These are phyloP conservation scores for Coemansia sp. DNA, from an alignment of 192 early-diverging fungal species.

Conservation along the genomic window DNA sequence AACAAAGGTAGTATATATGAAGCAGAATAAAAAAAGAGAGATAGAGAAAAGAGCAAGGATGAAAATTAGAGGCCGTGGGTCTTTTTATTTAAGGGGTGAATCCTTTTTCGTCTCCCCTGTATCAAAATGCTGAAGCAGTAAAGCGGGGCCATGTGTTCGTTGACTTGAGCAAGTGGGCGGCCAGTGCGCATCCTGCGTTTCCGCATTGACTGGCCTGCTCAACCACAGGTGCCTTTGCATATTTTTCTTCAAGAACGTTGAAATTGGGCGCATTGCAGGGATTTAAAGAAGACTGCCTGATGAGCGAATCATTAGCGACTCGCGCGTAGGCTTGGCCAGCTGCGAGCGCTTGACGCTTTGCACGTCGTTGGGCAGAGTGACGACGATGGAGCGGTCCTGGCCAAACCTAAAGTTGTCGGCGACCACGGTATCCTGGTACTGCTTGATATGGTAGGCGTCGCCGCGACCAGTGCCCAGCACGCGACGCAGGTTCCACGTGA, in stretches of 20 bases:
- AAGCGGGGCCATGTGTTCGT: background rate
- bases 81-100: background rate
- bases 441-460: slow-evolving; percentile 84
- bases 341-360: slow-evolving; percentile 63
- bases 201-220: background rate
- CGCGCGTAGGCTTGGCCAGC: slow-evolving; percentile 61
- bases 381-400: slow-evolving; percentile 79
- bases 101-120: background rate
- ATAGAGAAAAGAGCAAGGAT: background rate
- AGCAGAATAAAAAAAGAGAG: background rate
- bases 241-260: too few species aligned
- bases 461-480: slow-evolving; percentile 74
- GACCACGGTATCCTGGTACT: slow-evolving; percentile 78
- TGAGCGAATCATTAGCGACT: slow-evolving; percentile 41
- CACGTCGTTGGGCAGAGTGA: slow-evolving; percentile 76
- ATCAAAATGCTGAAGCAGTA: background rate
- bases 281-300: slow-evolving; percentile 4
- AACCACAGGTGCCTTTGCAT: background rate
- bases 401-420: slow-evolving; percentile 92
- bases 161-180: background rate
- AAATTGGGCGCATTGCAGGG: too few species aligned
- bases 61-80: background rate
- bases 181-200: slow-evolving; percentile 3
- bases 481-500: slow-evolving; percentile 87
- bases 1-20: background rate